Base-by-base conservation (phyloP, 202 grass and related monocot species). In the Musa balbisiana region DNA sequence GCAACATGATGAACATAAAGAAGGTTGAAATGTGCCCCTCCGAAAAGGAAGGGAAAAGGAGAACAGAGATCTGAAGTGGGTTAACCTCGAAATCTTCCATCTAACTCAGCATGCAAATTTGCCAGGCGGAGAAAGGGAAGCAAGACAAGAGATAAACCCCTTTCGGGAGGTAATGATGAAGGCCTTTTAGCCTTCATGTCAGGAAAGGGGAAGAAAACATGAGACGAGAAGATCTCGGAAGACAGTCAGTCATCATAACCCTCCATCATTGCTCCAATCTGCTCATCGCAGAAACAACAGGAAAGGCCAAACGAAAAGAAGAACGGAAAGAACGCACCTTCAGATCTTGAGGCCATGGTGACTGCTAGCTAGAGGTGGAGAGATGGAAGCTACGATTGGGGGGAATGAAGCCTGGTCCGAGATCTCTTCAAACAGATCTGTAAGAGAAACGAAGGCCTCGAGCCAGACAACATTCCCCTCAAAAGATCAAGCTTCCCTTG, bases 331-430 rank as follows among this genome's bases (percentile, higher is more conserved):
- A 43, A 43, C 33, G 33, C 33, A 43, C 33, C 33, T 43, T 43
- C 33, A 6, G 33, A 43, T 43, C 33, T 43, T 43, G 33, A 43
- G 33, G 33, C 5, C 33, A 43, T 43, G 33, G 33, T 43, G 33
- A 43, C 33, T 43, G 33, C 0, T 43, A 8, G 33, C 5, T 43
- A 43, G 33, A 43, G 33, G 14, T 11, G 19, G 3, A 21, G 17
- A 51, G 22, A 76, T 89, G 89, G 86, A 92, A 94, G 88, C 88
- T 85, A 84, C 82, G 67, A 64, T 81, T 88, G 82, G 87, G 94
- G 91, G 94, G 94, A 98, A 98, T 98, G 94, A 98, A 98, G 94
- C 94, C 94, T 94, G 94, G 94, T 98, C 94, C 94, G 94, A 98
- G 94, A 91, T 91, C 74, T 27, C 21, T 65, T 11, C 22, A 11